Percentiles rank a stretch among this genome's conserved stretches.
These are phyloP conservation scores for Aureobasidium uvarum DNA, from an alignment of 2,329 filamentous ascomycete species.

Conservation along the genomic window DNA sequence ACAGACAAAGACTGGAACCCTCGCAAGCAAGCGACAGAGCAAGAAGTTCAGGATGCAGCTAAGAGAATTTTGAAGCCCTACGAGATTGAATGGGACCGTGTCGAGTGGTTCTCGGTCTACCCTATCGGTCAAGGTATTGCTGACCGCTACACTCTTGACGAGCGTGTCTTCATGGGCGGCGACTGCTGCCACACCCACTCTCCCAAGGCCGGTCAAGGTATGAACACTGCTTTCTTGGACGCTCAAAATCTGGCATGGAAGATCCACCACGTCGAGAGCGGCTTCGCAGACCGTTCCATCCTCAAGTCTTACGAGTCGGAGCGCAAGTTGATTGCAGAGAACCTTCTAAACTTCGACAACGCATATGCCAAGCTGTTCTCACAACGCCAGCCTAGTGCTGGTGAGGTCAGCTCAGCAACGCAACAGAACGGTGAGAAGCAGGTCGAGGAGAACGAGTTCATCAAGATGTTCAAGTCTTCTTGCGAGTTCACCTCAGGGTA, in stretches of 20 bases:
- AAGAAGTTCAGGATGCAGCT: slow-evolving; percentile 58
- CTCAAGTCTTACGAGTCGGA: slow-evolving; percentile 85
- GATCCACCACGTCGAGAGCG: slow-evolving; percentile 83
- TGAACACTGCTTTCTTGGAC: slow-evolving; percentile 60
- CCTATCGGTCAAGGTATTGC: slow-evolving; percentile 65
- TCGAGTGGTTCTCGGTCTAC: slow-evolving; percentile 66
- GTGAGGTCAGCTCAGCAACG: slow-evolving; percentile 67
- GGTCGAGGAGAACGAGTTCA: slow-evolving; percentile 70
- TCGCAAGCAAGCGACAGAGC: slow-evolving; percentile 58
- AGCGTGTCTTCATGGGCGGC: slow-evolving; percentile 65
- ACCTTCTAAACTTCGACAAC: slow-evolving; percentile 80
- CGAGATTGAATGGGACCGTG: slow-evolving; percentile 60
- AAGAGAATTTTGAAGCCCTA: slow-evolving; percentile 61
- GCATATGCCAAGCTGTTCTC: slow-evolving; percentile 90
- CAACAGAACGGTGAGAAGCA: slow-evolving; percentile 46
- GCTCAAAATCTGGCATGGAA: slow-evolving; percentile 95
- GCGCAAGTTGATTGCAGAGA: slow-evolving; percentile 80
- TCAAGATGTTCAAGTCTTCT: slow-evolving; percentile 84
- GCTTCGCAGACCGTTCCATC: slow-evolving; percentile 71
- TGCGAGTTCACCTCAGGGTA: slow-evolving; percentile 94
- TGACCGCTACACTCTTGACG: slow-evolving; percentile 63
- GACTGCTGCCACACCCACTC: slow-evolving; percentile 63
- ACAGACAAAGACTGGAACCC: slow-evolving; percentile 61
- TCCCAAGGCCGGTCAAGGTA: slow-evolving; percentile 64
- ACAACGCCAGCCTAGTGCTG: slow-evolving; percentile 67